Evolutionary conservation across 2,329 filamentous ascomycete genomes (phyloP).

Genomic region (Truncatella angustata): DNA sequence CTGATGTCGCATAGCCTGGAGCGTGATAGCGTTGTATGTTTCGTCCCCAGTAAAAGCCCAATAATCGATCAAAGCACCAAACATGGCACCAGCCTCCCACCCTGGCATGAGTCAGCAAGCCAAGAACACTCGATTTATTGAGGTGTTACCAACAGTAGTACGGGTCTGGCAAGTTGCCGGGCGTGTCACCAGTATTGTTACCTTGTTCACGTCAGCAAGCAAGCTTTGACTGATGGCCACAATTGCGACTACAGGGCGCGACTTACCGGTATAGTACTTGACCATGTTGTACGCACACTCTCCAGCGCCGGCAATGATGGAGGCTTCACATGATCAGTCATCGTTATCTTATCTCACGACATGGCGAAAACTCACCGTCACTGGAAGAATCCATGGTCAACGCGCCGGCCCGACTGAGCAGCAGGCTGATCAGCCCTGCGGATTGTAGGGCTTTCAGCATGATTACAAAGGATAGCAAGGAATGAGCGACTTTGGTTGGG

Average conservation of each 20-base stretch:
- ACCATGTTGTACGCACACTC: slow-evolving; percentile 47
- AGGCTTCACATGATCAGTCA: background rate
- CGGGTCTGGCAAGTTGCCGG: slow-evolving; percentile 56
- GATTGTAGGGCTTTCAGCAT: background rate
- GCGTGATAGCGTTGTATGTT: slow-evolving; percentile 60
- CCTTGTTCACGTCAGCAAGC: slow-evolving; percentile 28
- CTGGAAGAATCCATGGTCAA: slow-evolving; percentile 1
- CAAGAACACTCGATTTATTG: background rate
- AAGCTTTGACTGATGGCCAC: no score
- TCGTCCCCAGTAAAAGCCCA: slow-evolving; percentile 68
- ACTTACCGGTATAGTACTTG: slow-evolving; percentile 45
- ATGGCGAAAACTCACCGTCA: background rate
- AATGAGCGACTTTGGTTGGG: slow-evolving; percentile 1
- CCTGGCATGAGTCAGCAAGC: slow-evolving; percentile 33
- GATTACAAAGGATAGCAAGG: slow-evolving; percentile 1
- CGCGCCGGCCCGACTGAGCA: background rate
- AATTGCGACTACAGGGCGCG: no score
- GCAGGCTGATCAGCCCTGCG: slow-evolving; percentile 5
- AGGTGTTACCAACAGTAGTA: slow-evolving; percentile 60
- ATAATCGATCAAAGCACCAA: slow-evolving; percentile 70
- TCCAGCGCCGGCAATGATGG: slow-evolving; percentile 33
- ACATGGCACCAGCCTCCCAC: slow-evolving; percentile 75
- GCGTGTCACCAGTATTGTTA: slow-evolving; percentile 57
- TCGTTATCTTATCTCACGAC: background rate
- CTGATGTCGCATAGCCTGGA: slow-evolving; percentile 60